Evolutionary conservation across 805 yeast species (phyloP).

Genomic region (Wickerhamiella kurtzmanii): DNA sequence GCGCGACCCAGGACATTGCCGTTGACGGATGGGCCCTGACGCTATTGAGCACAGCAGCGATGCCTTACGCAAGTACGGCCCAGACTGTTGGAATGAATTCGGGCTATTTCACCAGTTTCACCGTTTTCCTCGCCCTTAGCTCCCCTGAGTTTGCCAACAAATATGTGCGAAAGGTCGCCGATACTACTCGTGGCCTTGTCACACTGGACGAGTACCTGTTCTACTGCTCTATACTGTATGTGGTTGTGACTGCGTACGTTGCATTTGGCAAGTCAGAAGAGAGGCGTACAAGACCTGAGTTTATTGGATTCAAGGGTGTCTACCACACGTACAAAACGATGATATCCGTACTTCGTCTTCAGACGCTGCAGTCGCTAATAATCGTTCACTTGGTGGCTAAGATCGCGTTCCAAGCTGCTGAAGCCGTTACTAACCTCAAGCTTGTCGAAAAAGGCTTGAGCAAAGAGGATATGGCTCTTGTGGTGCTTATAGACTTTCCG

Average conservation of each 20-base stretch:
- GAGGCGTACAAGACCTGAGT: slow-evolving; percentile 20
- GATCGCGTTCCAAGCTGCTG: slow-evolving; percentile 90
- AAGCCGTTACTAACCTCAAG: slow-evolving; percentile 87
- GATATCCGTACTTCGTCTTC: slow-evolving; percentile 32
- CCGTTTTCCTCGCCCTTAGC: slow-evolving; percentile 79
- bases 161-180: slow-evolving; percentile 52
- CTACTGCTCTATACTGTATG: slow-evolving; percentile 63
- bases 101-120: slow-evolving; percentile 84
- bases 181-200: slow-evolving; percentile 45
- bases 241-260: slow-evolving; percentile 51
- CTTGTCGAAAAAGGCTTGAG: slow-evolving; percentile 81
- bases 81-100: slow-evolving; percentile 91
- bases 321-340: slow-evolving; percentile 23
- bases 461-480: slow-evolving; percentile 84
- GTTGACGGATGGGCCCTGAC: slow-evolving; percentile 99
- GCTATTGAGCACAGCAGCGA: slow-evolving; percentile 57
- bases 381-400: slow-evolving; percentile 67
- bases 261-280: slow-evolving; percentile 56
- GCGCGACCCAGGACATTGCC: slow-evolving; percentile 97
- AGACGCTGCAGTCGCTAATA: slow-evolving; percentile 62
- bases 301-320: slow-evolving; percentile 20
- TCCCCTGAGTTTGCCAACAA: slow-evolving; percentile 87
- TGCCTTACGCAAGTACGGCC: slow-evolving; percentile 91
- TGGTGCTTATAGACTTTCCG: slow-evolving; percentile 89
- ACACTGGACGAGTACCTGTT: slow-evolving; percentile 61